These are phyloP conservation scores for Pyracantha coccinea DNA, from an alignment of 331 rosid genomes.

Conservation along the genomic window DNA sequence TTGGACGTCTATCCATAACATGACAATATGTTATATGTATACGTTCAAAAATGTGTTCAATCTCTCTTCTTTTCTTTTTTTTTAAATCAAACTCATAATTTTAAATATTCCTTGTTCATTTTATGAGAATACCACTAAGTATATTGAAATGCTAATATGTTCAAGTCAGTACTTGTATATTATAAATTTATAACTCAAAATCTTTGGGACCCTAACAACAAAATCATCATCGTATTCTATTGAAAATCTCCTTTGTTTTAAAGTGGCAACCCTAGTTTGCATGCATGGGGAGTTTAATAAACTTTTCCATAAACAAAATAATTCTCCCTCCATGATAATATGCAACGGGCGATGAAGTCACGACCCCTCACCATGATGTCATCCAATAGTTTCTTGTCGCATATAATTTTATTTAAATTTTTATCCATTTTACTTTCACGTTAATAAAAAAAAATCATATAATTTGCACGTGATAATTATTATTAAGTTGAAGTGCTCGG, in stretches of 20 bases:
- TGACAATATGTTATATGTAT: too few relatives aligned
- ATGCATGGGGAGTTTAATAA: conserved; percentile 21
- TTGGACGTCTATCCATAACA: too few relatives aligned
- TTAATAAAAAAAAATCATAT: not conserved
- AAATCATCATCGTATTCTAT: not conserved
- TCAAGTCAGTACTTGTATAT: too few relatives aligned
- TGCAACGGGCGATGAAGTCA: conserved; percentile 14
- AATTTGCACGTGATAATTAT: conserved; percentile 5
- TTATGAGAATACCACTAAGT: too few relatives aligned
- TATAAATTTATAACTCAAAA: too few relatives aligned
- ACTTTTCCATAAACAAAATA: conserved; percentile 1
- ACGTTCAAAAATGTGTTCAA: too few relatives aligned
- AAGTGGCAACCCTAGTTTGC: not conserved
- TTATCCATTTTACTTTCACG: not conserved
- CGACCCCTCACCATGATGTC: conserved; percentile 4
- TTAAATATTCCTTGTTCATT: too few relatives aligned
- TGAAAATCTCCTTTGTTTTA: not conserved
- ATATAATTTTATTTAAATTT: not conserved
- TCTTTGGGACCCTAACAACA: not conserved
- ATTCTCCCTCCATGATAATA: not conserved
- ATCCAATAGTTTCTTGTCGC: not conserved
- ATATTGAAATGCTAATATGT: too few relatives aligned
- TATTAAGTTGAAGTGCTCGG: not conserved
- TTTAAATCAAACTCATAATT: too few relatives aligned
- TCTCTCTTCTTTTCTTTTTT: too few relatives aligned